phyloP scores from a whole-genome alignment of 177 flowering plant genomes.

The Vitis hybrid region DNA sequence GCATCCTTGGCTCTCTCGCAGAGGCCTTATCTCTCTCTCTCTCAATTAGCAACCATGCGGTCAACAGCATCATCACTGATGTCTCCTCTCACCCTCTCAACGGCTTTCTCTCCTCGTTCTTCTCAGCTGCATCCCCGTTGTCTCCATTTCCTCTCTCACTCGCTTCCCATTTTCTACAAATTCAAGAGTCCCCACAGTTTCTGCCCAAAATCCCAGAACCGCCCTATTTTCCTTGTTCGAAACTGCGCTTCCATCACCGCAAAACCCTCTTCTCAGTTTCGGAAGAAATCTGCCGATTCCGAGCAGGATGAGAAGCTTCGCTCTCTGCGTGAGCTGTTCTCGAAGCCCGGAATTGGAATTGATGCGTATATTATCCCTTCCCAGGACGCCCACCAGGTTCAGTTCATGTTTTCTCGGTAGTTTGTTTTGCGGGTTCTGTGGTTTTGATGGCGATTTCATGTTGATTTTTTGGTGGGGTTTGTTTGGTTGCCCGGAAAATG shows the following conservation, averaged over 20 bases:
- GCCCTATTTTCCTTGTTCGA: slow-evolving; percentile 23
- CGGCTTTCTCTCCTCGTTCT: neutral
- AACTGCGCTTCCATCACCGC: slow-evolving; percentile 53
- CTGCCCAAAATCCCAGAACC: slow-evolving; percentile 9
- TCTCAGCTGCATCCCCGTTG: slow-evolving; percentile 3
- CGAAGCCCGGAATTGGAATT: slow-evolving; percentile 65
- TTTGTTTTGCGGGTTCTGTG: neutral
- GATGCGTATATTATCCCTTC: slow-evolving; percentile 96
- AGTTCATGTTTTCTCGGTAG: neutral
- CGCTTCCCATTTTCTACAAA: slow-evolving; percentile 29
- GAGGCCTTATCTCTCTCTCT: slow-evolving; percentile 13
- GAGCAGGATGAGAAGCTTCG: slow-evolving; percentile 66
- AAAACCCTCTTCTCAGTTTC: slow-evolving; percentile 67
- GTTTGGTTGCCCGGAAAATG: too few species aligned
- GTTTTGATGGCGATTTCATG: neutral
- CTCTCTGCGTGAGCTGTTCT: slow-evolving; percentile 68
- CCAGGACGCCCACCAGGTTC: slow-evolving; percentile 97
- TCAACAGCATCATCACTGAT: slow-evolving; percentile 20
- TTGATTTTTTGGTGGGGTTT: neutral
- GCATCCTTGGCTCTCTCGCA: neutral
- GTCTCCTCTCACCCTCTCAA: slow-evolving; percentile 15
- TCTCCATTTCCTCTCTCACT: slow-evolving; percentile 24
- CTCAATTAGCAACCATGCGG: slow-evolving; percentile 7
- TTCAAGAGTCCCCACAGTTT: slow-evolving; percentile 20
- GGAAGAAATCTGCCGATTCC: slow-evolving; percentile 29